Conservation (phyloP, 768 basidiomycete species). For the Leucocoprinus sp. region DNA sequence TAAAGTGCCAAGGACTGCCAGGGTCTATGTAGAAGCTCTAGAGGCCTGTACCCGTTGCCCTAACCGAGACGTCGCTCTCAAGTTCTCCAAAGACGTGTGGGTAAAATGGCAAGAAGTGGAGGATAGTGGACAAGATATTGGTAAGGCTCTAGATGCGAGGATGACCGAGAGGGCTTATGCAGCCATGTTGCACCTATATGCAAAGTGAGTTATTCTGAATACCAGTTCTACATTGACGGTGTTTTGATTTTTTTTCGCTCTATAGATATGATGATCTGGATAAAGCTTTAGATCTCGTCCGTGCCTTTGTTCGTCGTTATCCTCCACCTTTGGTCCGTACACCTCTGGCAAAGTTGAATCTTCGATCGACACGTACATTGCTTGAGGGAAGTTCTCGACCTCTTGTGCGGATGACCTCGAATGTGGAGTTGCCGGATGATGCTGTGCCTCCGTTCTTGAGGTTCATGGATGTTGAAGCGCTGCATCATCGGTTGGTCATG, state of each 20-base stretch:
- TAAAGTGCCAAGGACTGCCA: conserved; percentile 38
- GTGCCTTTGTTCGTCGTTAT: conserved; percentile 55
- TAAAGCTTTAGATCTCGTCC: conserved; percentile 47
- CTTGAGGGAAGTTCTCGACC: conserved; percentile 46
- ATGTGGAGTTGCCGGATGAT: conserved; percentile 60
- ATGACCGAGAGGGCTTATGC: conserved; percentile 61
- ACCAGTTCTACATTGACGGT: neutral
- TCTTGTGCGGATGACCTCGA: conserved; percentile 61
- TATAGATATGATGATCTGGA: conserved; percentile 44
- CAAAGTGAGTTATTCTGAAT: conserved; percentile 39
- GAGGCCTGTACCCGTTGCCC: conserved; percentile 48
- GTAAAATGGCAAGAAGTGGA: conserved; percentile 49
- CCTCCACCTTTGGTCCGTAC: conserved; percentile 46
- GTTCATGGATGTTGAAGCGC: conserved; percentile 68
- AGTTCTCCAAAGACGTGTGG: conserved; percentile 62
- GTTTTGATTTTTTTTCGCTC: conserved; percentile 2
- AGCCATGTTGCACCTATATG: conserved; percentile 56
- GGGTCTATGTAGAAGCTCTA: conserved; percentile 57
- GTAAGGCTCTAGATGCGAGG: conserved; percentile 30
- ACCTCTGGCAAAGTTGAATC: conserved; percentile 33
- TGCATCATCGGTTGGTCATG: conserved; percentile 66
- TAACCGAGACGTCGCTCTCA: conserved; percentile 41
- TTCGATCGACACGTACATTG: conserved; percentile 51
- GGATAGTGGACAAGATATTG: conserved; percentile 22
- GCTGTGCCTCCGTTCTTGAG: conserved; percentile 70